Evolutionary conservation across 768 basidiomycete species (phyloP).

Genomic region (Leccinum disarticulatum): DNA sequence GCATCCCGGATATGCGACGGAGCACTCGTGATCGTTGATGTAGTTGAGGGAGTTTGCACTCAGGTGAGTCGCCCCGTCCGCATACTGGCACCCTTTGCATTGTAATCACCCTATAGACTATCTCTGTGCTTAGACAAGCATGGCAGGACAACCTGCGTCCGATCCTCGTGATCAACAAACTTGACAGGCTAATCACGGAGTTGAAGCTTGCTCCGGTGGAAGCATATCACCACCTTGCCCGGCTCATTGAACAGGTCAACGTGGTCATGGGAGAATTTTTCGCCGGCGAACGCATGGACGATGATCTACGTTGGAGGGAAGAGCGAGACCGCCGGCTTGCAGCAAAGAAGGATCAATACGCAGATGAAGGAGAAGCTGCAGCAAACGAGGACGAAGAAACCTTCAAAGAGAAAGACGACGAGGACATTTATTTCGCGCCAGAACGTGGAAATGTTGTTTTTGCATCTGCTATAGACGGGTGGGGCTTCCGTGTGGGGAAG

Average conservation of each 20-base stretch:
- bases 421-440: constrained; percentile 96
- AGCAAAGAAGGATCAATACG: constrained; percentile 67
- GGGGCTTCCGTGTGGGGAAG: constrained; percentile 93
- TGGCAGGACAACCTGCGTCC: constrained; percentile 88
- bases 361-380: constrained; percentile 61
- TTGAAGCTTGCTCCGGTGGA: constrained; percentile 88
- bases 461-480: constrained; percentile 93
- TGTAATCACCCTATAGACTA: constrained; percentile 57
- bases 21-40: constrained; percentile 92
- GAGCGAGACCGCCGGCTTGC: constrained; percentile 82
- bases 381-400: constrained; percentile 61
- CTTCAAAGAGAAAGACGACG: constrained; percentile 95
- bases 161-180: constrained; percentile 94
- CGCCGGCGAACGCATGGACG: constrained; percentile 94
- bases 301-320: constrained; percentile 92
- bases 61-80: constrained; percentile 58
- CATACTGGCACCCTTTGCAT: not conserved
- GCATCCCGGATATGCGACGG: constrained; percentile 94
- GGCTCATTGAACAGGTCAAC: constrained; percentile 95
- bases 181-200: constrained; percentile 92
- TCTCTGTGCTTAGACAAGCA: constrained; percentile 92
- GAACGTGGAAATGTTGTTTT: constrained; percentile 96
- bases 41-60: constrained; percentile 97
- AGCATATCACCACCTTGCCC: constrained; percentile 91
- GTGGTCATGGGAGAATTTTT: constrained; percentile 98